Conservation (phyloP, 805 yeast species). For the Hanseniaspora nectarophila region DNA sequence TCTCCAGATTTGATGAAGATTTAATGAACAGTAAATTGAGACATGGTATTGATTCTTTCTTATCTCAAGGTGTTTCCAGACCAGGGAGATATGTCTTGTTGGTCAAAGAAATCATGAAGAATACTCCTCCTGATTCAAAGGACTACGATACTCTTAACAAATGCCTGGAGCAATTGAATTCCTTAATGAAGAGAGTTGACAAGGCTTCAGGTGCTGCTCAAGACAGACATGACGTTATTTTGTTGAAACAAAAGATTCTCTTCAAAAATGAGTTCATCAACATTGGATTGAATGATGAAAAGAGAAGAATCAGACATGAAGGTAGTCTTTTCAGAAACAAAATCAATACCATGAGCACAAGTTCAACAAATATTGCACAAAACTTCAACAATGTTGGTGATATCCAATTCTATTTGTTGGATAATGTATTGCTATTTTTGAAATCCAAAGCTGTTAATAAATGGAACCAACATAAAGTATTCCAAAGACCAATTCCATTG, state of each 20-base stretch:
- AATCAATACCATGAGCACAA: constrained; percentile 12
- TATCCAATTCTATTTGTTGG: constrained; percentile 76
- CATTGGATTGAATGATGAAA: constrained; percentile 69
- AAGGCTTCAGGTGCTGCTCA: constrained; percentile 87
- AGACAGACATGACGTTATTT: constrained; percentile 79
- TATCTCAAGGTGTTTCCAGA: constrained; percentile 90
- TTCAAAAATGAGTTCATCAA: constrained; percentile 78
- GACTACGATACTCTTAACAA: constrained; percentile 42
- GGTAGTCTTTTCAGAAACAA: constrained; percentile 29
- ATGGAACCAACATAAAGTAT: constrained; percentile 82
- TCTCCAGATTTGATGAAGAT: constrained; percentile 87
- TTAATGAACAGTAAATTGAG: constrained; percentile 51
- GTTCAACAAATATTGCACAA: constrained; percentile 6
- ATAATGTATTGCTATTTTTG: constrained; percentile 75
- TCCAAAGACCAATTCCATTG: constrained; percentile 75
- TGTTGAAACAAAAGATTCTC: constrained; percentile 71
- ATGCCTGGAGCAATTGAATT: constrained; percentile 65
- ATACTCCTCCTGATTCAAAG: constrained; percentile 60
- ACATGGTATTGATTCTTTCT: constrained; percentile 74
- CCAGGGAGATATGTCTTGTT: constrained; percentile 88
- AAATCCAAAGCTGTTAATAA: constrained; percentile 77
- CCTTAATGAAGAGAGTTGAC: constrained; percentile 59
- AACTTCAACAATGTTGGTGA: constrained; percentile 35
- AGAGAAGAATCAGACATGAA: constrained; percentile 49
- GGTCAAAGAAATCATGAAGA: constrained; percentile 68